Base-by-base conservation (phyloP, 2,329 filamentous ascomycete genomes). In the Fusarium anguioides region DNA sequence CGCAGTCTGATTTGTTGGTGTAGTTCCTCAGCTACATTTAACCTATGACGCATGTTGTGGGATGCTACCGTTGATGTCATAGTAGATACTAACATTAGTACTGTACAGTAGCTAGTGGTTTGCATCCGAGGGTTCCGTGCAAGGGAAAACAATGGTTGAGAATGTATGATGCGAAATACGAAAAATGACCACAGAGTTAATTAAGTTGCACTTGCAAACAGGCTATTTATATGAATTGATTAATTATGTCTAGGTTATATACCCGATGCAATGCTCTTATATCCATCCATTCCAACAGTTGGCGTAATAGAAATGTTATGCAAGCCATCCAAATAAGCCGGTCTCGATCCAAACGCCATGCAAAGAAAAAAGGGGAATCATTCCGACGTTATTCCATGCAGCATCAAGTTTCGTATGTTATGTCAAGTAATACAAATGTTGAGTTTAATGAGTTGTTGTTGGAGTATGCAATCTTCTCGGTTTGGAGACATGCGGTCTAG, bases 331-430 rank as follows among this genome's bases (percentile, higher is more conserved):
- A 44, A 47, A 23, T 23, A 21, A 36, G 24, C 37, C 23, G 57
- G 26, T 39, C 39, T 37, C 33, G 17, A 45, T 35, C 40, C 66
- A 23, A 68, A 69, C 66, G 66, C 66, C 66, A 41, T 35, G 66
- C 66, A 60, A 48, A 52, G 31, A 63, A 40, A 64, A 53, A 63
- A 39, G 50, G 64, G 55, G 40, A 66, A 66, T 68, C 65, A 58
- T 69, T 64, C 40, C 61, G 35, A n/a, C 49, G 31, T 58, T 58
- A 45, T 50, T 53, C 67, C 33, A 27, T 70, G 44, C 11, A 65
- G 46, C 33, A 46, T 52, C 18, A 41, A 23, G 14, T 33, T 27
- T 60, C n/a, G 15, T 41, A 31, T 40, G 36, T 29, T 41, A 31
- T 40, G 36, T 29, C 10, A 18, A 27, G 14, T n/a, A 46, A 36